Evolutionary conservation across 768 basidiomycete genomes (phyloP), one percentile per base, ranked within the genome.

Genomic region (Leccinum incarnatum): DNA sequence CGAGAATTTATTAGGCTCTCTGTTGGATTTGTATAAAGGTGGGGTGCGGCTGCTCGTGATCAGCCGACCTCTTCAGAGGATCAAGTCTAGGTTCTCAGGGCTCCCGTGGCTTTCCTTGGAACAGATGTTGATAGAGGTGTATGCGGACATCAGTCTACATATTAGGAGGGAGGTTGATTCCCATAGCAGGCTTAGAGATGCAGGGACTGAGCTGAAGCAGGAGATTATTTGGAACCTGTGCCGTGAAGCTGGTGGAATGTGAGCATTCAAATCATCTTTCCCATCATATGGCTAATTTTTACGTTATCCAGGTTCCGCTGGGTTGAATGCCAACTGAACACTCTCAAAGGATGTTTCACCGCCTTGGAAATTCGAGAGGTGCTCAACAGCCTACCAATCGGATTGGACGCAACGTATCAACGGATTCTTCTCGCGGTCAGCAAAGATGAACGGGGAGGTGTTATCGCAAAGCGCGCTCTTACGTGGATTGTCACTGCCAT

Each of bases 161-260:
- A 37, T 65, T 0, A 42, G 5, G 6, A 59, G 47, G 11, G 63
- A 53, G 32, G 4, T 65, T 12, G 58, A 55, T 27, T 59, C 62
- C 47, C 50, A 54, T 9, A 42, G 53, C n/a, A 23, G 54, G 15
- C 40, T 65, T n/a, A 56, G 55, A 21, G 42, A 46, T 11, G 19
- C 53, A 1, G 23, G 42, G 0, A 12, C n/a, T 0, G 19, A 3
- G 23, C n/a, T 60, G 46, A 63, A 63, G 27, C 11, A 55, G 1
- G 64, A 63, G 21, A 65, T 65, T 2, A 9, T 4, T 0, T 4
- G 1, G 0, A 17, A 2, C 1, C 19, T 65, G 3, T 52, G 56
- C 6, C 0, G 21, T 3, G 40, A 50, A 23, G 62, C 64, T 6
- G 55, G 56, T 45, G 62, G 64, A 29, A 65, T 65, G 64, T 63